Evolutionary conservation across 768 basidiomycete genomes (phyloP).

Genomic region (Boletus tylopilopsis): DNA sequence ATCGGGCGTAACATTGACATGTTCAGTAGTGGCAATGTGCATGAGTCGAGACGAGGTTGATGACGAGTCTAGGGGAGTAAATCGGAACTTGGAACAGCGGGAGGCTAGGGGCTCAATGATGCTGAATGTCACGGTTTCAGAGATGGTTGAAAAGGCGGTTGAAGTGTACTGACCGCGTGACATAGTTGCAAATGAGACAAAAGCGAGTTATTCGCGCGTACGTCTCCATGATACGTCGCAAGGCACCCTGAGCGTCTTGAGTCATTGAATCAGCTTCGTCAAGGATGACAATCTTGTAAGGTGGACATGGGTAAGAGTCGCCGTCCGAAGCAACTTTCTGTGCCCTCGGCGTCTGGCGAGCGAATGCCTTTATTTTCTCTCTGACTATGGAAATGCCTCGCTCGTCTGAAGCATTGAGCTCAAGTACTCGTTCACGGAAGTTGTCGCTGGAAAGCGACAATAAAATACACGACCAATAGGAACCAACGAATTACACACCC

Average conservation of each 20-base stretch:
- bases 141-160: neutral
- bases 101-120: slow-evolving; percentile 98
- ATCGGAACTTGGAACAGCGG: slow-evolving; percentile 98
- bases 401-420: slow-evolving; percentile 98
- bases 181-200: slow-evolving; percentile 98
- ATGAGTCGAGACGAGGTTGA: slow-evolving; percentile 74
- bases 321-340: slow-evolving; percentile 68
- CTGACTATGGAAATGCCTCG: slow-evolving; percentile 95
- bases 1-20: slow-evolving; percentile 49
- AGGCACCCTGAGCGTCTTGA: slow-evolving; percentile 95
- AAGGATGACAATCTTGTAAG: slow-evolving; percentile 97
- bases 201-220: slow-evolving; percentile 96
- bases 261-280: slow-evolving; percentile 99
- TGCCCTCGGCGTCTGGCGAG: slow-evolving; percentile 86
- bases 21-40: slow-evolving; percentile 77
- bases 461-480: neutral
- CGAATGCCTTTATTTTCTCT: slow-evolving; percentile 98
- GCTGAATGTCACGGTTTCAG: slow-evolving; percentile 38
- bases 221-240: slow-evolving; percentile 99
- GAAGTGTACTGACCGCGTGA: slow-evolving; percentile 71
- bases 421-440: slow-evolving; percentile 88
- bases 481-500: slow-evolving; percentile 52
- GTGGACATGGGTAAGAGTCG: slow-evolving; percentile 90
- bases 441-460: slow-evolving; percentile 62
- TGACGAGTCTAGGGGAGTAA: slow-evolving; percentile 81